These are phyloP conservation scores for Amanita molliuscula DNA, from an alignment of 768 basidiomycete genomes.

Conservation along the genomic window DNA sequence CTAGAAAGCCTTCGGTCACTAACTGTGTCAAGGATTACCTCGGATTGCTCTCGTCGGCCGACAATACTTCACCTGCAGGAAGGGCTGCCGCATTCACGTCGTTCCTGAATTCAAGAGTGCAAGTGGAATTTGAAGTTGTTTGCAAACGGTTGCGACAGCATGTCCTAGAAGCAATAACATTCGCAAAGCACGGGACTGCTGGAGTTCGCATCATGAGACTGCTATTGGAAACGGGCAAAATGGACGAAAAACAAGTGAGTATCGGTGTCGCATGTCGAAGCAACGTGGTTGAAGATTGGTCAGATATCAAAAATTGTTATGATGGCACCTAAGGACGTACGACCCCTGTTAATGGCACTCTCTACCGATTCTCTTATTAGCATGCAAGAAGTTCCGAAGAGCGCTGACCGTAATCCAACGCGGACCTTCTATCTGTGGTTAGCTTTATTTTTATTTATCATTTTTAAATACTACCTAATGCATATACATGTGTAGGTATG, in stretches of 20 bases:
- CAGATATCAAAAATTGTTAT: conserved; percentile 91
- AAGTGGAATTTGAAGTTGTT: conserved; percentile 73
- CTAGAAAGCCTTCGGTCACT: conserved; percentile 43
- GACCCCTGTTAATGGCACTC: conserved; percentile 69
- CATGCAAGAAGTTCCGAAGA: conserved; percentile 88
- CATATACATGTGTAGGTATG: conserved; percentile 50
- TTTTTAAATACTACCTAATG: conserved; percentile 4
- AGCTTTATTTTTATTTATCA: conserved; percentile 9
- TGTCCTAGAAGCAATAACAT: conserved; percentile 67
- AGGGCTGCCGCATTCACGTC: conserved; percentile 65
- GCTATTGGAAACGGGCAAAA: conserved; percentile 74
- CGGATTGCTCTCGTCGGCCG: conserved; percentile 68
- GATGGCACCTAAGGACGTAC: conserved; percentile 83
- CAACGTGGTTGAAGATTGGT: background rate
- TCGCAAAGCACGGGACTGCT: conserved; percentile 75
- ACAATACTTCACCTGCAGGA: conserved; percentile 72
- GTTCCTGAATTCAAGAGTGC: conserved; percentile 57
- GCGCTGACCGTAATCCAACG: conserved; percentile 80
- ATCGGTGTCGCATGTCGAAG: background rate
- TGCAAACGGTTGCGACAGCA: conserved; percentile 54
- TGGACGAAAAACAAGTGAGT: conserved; percentile 87
- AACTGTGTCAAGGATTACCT: conserved; percentile 70
- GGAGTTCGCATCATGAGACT: conserved; percentile 78
- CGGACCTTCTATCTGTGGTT: conserved; percentile 91
- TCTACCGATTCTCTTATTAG: conserved; percentile 78